These are phyloP conservation scores for Thermomyces lanuginosus DNA, from an alignment of 2,329 filamentous ascomycete species.

Conservation along the genomic window DNA sequence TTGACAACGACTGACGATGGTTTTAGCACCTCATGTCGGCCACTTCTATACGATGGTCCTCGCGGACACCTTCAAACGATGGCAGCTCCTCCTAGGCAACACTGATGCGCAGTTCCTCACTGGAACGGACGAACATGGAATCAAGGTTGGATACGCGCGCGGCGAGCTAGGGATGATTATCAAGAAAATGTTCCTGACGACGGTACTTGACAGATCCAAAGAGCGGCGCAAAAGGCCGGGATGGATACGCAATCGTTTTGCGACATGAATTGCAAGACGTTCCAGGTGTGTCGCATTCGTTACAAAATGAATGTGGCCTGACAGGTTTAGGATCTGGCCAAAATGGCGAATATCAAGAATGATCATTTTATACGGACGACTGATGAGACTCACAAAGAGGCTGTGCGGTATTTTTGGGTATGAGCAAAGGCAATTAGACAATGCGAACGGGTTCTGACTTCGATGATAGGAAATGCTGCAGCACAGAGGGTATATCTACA, in stretches of 20 bases:
- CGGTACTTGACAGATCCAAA: slow-evolving; percentile 54
- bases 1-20: neutral
- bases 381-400: slow-evolving; percentile 61
- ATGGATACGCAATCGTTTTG: slow-evolving; percentile 71
- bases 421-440: slow-evolving; percentile 3
- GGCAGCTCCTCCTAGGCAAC: slow-evolving; percentile 60
- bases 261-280: slow-evolving; percentile 65
- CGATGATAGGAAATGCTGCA: slow-evolving; percentile 46
- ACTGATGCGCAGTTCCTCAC: slow-evolving; percentile 58
- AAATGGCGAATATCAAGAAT: slow-evolving; percentile 51
- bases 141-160: slow-evolving; percentile 44
- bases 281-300: slow-evolving; percentile 44
- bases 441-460: slow-evolving; percentile 7
- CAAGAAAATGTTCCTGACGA: no score
- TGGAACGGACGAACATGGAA: slow-evolving; percentile 91
- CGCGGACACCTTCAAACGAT: slow-evolving; percentile 80
- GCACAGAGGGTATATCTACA: slow-evolving; percentile 63
- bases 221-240: slow-evolving; percentile 56
- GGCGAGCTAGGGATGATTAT: slow-evolving; percentile 4
- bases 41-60: slow-evolving; percentile 90
- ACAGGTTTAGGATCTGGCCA: slow-evolving; percentile 48
- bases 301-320: no score
- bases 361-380: slow-evolving; percentile 91
- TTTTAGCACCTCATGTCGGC: slow-evolving; percentile 74
- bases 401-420: slow-evolving; percentile 80